A percentile compares a stretch with the other conserved stretches of the same genome.
Evolutionary conservation across 1,284 basidiomycete genomes (phyloP).

Genomic region (Boletus holoroseus): DNA sequence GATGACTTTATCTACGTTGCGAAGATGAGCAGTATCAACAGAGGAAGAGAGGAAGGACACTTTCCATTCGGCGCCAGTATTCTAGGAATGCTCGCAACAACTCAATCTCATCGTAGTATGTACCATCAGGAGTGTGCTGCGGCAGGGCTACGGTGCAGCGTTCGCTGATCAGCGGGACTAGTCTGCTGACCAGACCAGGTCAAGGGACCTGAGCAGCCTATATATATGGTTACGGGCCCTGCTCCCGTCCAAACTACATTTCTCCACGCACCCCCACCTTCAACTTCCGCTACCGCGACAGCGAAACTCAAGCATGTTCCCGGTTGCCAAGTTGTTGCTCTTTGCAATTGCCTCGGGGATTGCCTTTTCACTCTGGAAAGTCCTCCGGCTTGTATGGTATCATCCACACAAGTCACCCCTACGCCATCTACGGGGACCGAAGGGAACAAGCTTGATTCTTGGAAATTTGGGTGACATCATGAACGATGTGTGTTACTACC

Average conservation of each 20-base stretch:
- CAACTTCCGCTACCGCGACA: not conserved
- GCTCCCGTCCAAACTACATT: not conserved
- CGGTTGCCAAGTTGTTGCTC: not conserved
- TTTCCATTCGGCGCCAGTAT: no score
- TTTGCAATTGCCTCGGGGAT: not conserved
- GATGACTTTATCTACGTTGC: no score
- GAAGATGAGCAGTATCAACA: no score
- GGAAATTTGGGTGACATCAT: slow-evolving; percentile 8
- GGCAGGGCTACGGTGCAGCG: no score
- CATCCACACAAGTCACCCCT: not conserved
- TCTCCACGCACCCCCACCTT: not conserved
- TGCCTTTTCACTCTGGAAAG: slow-evolving; percentile 3
- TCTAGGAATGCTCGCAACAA: no score
- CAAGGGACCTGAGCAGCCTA: not conserved
- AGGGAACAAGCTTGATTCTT: slow-evolving; percentile 3
- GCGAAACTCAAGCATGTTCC: not conserved
- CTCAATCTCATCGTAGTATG: no score
- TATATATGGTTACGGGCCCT: not conserved
- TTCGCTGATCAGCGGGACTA: no score
- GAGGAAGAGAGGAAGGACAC: no score
- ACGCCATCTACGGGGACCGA: slow-evolving; percentile 12
- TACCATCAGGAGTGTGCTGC: no score
- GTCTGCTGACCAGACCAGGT: no score
- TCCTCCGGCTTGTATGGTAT: not conserved
- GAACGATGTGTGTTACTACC: slow-evolving; percentile 6